Percentiles rank a stretch among this genome's conserved stretches.
phyloP scores from a whole-genome alignment of 768 basidiomycete species.

The Pulveroboletus sp. region DNA sequence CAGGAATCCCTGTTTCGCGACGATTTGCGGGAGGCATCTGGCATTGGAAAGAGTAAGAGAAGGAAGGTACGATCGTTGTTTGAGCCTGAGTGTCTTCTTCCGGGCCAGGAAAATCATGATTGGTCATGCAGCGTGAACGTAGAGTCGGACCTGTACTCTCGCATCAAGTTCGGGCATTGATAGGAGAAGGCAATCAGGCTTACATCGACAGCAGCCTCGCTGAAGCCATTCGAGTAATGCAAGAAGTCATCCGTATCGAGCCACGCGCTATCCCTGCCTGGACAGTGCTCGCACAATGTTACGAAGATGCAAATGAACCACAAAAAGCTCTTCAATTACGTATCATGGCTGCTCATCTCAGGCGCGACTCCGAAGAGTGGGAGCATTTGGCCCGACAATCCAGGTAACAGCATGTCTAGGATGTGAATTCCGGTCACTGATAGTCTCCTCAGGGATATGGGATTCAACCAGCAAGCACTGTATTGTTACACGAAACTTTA shows the following conservation, averaged over 20 bases:
- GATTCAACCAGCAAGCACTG: slow-evolving; percentile 79
- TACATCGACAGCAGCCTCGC: slow-evolving; percentile 70
- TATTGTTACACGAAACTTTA: slow-evolving; percentile 90
- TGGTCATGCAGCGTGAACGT: slow-evolving; percentile 35
- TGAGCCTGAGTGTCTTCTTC: neutral
- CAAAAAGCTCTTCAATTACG: slow-evolving; percentile 77
- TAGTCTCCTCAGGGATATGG: slow-evolving; percentile 56
- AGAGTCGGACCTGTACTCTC: slow-evolving; percentile 60
- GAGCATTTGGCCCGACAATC: slow-evolving; percentile 73
- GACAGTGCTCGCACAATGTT: slow-evolving; percentile 84
- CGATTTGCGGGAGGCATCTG: slow-evolving; percentile 71
- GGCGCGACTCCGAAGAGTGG: slow-evolving; percentile 86
- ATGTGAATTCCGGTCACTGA: slow-evolving; percentile 65
- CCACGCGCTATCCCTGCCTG: slow-evolving; percentile 82
- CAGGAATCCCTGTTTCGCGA: slow-evolving; percentile 68
- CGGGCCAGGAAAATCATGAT: neutral
- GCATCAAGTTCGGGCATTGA: slow-evolving; percentile 66
- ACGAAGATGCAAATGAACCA: slow-evolving; percentile 65
- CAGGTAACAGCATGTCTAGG: slow-evolving; percentile 44
- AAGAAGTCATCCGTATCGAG: slow-evolving; percentile 92
- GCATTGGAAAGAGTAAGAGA: slow-evolving; percentile 54
- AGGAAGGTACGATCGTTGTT: slow-evolving; percentile 38
- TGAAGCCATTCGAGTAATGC: slow-evolving; percentile 76
- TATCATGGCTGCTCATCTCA: slow-evolving; percentile 89
- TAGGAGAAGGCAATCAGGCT: slow-evolving; percentile 85